These are phyloP conservation scores for Macrolepiota fuliginosa DNA, from an alignment of 768 basidiomycete species.

Conservation along the genomic window DNA sequence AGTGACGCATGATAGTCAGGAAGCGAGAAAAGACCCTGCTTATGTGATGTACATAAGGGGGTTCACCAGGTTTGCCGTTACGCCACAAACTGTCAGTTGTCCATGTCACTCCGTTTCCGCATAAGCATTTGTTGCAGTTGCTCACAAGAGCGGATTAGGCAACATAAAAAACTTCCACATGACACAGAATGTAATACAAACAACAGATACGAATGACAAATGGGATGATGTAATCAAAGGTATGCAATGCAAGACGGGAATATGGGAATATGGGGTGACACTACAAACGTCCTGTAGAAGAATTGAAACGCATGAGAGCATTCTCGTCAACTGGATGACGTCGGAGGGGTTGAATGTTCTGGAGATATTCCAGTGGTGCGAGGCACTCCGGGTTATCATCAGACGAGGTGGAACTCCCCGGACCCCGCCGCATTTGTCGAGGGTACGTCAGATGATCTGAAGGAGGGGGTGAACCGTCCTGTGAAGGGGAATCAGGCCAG, in stretches of 20 bases:
- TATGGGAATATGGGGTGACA: background rate
- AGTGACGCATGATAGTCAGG: background rate
- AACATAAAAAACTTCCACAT: background rate
- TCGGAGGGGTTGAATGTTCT: slow-evolving; percentile 59
- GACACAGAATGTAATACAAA: slow-evolving; percentile 1
- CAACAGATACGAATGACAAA: background rate
- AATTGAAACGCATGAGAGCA: slow-evolving; percentile 37
- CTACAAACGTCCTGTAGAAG: slow-evolving; percentile 17
- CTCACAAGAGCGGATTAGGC: background rate
- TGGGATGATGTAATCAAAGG: background rate
- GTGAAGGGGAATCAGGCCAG: slow-evolving; percentile 18
- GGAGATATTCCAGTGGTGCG: slow-evolving; percentile 68
- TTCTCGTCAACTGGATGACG: slow-evolving; percentile 66
- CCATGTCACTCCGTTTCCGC: slow-evolving; percentile 8
- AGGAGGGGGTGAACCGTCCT: slow-evolving; percentile 11
- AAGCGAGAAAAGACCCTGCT: background rate
- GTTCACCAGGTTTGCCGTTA: background rate
- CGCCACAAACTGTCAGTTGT: slow-evolving; percentile 14
- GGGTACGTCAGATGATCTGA: slow-evolving; percentile 11
- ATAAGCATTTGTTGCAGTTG: background rate
- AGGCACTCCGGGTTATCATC: slow-evolving; percentile 35
- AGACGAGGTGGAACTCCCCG: slow-evolving; percentile 27
- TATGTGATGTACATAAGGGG: slow-evolving; percentile 2
- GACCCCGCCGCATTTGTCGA: slow-evolving; percentile 20
- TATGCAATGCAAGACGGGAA: background rate